These are phyloP conservation scores for Prunus dulcis DNA, from an alignment of 306 rosid species.

Conservation along the genomic window DNA sequence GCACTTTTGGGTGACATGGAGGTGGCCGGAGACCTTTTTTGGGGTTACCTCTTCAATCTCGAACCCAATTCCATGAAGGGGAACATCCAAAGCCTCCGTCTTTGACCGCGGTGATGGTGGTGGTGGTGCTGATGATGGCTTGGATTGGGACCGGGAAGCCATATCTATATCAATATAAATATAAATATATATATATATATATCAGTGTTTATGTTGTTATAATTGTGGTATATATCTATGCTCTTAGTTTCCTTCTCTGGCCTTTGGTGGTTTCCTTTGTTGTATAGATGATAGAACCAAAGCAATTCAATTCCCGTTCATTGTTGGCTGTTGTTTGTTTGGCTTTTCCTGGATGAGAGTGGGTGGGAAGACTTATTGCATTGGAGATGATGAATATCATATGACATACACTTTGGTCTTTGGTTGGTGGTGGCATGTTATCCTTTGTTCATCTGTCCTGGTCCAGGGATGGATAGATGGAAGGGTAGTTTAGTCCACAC, in stretches of 20 bases:
- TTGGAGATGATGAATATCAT: not conserved
- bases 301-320: not conserved
- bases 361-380: not conserved
- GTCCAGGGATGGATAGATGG: too few species aligned
- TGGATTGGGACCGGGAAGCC: constrained; percentile 6
- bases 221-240: too few species aligned
- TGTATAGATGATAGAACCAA: not conserved
- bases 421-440: too few species aligned
- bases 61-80: constrained; percentile 65
- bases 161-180: not conserved
- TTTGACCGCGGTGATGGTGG: constrained; percentile 23
- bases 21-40: constrained; percentile 55
- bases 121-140: too few species aligned
- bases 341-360: too few species aligned
- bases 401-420: too few species aligned
- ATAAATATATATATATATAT: too few species aligned
- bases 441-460: too few species aligned
- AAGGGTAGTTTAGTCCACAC: too few species aligned
- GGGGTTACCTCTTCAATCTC: constrained; percentile 51
- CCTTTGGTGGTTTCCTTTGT: too few species aligned
- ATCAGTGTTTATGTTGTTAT: too few species aligned
- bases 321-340: not conserved
- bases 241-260: too few species aligned
- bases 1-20: constrained; percentile 55
- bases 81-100: constrained; percentile 45